Percentiles rank a stretch among this genome's conserved stretches.
phyloP scores from a whole-genome alignment of 208 protist genomes.

The Endotrypanum monterogeii region DNA sequence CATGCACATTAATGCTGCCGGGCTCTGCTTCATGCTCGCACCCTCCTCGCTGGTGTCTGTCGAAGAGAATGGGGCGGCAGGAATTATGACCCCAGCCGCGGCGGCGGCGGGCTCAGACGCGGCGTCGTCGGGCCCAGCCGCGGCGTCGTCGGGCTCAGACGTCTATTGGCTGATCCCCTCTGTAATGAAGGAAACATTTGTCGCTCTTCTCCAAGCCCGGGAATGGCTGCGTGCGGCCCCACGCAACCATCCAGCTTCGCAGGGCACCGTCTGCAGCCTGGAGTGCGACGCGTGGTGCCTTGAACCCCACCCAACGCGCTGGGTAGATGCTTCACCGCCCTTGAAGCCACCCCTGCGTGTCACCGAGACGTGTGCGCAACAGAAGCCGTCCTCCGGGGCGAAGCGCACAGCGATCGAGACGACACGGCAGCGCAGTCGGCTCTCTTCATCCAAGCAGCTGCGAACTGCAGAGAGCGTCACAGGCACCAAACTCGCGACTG shows the following conservation, averaged over 20 bases:
- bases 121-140: background rate
- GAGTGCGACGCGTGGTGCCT: constrained; percentile 5
- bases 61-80: background rate
- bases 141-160: background rate
- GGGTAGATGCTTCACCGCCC: background rate
- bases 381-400: background rate
- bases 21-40: constrained; percentile 25
- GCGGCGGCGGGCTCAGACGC: background rate
- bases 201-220: constrained; percentile 20
- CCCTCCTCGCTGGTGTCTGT: constrained; percentile 17
- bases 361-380: background rate
- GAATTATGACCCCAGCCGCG: background rate
- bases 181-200: constrained; percentile 15
- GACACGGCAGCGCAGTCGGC: background rate
- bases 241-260: background rate
- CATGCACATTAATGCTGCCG: constrained; percentile 24
- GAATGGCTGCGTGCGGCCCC: constrained; percentile 1
- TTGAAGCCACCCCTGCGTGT: background rate
- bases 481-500: background rate
- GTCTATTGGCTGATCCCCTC: constrained; percentile 31
- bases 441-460: background rate
- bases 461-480: background rate
- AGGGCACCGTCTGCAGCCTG: background rate
- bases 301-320: constrained; percentile 10
- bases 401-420: background rate